A percentile compares a stretch with the other conserved stretches of the same genome.
Evolutionary conservation across 371 early-diverging fungal genomes (phyloP).

Genomic region (Phascolomyces articulosus): DNA sequence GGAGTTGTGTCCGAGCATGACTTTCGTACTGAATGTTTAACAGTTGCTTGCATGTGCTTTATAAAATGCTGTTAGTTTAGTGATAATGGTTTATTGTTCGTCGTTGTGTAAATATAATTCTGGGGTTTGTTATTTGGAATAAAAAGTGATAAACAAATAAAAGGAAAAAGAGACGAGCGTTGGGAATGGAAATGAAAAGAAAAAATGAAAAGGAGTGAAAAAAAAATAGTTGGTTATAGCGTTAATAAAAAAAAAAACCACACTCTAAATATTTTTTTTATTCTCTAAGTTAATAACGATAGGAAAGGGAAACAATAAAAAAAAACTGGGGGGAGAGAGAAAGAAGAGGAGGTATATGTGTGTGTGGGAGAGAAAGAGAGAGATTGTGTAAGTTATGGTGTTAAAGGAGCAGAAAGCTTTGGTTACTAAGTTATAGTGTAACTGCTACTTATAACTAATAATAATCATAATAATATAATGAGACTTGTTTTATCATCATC

Average conservation of each 20-base stretch:
- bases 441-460: too few species aligned
- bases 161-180: background rate
- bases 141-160: background rate
- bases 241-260: slow-evolving; percentile 1
- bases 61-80: background rate
- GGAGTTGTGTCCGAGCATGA: slow-evolving; percentile 25
- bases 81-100: too few species aligned
- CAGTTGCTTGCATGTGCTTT: background rate
- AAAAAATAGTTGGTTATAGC: slow-evolving; percentile 7
- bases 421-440: too few species aligned
- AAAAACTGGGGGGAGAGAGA: slow-evolving; percentile 5
- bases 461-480: too few species aligned
- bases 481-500: too few species aligned
- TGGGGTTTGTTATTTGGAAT: background rate
- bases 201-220: slow-evolving; percentile 9
- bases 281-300: background rate
- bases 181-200: slow-evolving; percentile 5
- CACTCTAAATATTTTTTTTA: background rate
- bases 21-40: slow-evolving; percentile 18
- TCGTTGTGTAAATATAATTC: too few species aligned
- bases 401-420: background rate
- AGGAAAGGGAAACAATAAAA: slow-evolving; percentile 11
- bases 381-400: too few species aligned
- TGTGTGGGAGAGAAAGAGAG: too few species aligned
- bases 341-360: too few species aligned